These are phyloP conservation scores for Stenocarpella maydis DNA, from an alignment of 2,329 filamentous ascomycete species.

Conservation along the genomic window DNA sequence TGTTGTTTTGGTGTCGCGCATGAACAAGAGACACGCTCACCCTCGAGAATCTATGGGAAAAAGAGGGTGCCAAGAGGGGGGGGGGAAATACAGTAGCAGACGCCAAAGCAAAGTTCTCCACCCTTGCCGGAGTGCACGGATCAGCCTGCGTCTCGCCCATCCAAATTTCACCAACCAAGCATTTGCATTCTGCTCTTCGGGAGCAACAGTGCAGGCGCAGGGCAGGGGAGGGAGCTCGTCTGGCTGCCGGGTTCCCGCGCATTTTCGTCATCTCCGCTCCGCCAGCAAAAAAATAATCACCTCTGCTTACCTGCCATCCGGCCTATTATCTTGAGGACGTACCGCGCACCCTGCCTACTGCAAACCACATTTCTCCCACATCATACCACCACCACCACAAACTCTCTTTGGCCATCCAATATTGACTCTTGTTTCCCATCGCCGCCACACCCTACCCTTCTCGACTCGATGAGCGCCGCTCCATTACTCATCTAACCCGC, in stretches of 20 bases:
- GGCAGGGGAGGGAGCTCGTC: not conserved
- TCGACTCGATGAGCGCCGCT: slow-evolving; percentile 10
- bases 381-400: slow-evolving; percentile 1
- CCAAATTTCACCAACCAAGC: slow-evolving; percentile 19
- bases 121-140: slow-evolving; percentile 4
- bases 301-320: slow-evolving; percentile 13
- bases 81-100: slow-evolving; percentile 4
- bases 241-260: slow-evolving; percentile 28
- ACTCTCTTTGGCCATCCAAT: not conserved
- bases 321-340: slow-evolving; percentile 23
- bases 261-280: slow-evolving; percentile 26
- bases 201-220: too few relatives aligned
- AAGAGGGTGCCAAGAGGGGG: not conserved
- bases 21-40: slow-evolving; percentile 24
- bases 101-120: slow-evolving; percentile 3
- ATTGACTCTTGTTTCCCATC: not conserved
- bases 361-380: not conserved
- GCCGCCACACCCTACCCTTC: not conserved
- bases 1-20: slow-evolving; percentile 22
- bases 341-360: slow-evolving; percentile 6
- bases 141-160: slow-evolving; percentile 13
- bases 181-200: not conserved
- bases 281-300: slow-evolving; percentile 16
- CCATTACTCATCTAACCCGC: not conserved
- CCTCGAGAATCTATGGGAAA: slow-evolving; percentile 1